Percentiles rank a stretch among this genome's conserved stretches.
Evolutionary conservation across 257 asterid species (phyloP).

Genomic region (Leonotis leonurus): DNA sequence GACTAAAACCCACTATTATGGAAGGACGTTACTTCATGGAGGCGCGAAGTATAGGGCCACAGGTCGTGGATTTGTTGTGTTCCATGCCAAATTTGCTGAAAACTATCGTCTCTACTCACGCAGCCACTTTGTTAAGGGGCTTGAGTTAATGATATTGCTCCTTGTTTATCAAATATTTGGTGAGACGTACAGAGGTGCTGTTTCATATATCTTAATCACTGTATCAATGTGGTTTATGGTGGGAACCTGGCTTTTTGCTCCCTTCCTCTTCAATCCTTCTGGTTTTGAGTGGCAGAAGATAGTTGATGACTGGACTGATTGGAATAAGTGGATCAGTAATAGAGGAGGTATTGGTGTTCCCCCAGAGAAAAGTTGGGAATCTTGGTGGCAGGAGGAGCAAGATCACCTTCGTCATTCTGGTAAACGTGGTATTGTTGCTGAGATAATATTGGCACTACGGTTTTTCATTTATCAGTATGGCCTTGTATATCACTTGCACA

Average conservation of each 20-base stretch:
- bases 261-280: slow-evolving; percentile 95
- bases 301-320: slow-evolving; percentile 96
- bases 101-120: slow-evolving; percentile 95
- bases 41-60: slow-evolving; percentile 93
- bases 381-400: slow-evolving; percentile 99
- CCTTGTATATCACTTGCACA: slow-evolving; percentile 81
- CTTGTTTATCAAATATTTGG: slow-evolving; percentile 87
- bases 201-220: slow-evolving; percentile 74
- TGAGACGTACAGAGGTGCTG: slow-evolving; percentile 53
- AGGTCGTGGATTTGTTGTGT: slow-evolving; percentile 98
- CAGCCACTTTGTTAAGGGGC: slow-evolving; percentile 94
- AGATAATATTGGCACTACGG: slow-evolving; percentile 64
- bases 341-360: slow-evolving; percentile 98
- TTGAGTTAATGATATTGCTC: slow-evolving; percentile 76
- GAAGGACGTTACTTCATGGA: slow-evolving; percentile 92
- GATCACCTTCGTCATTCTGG: slow-evolving; percentile 95
- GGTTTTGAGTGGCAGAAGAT: slow-evolving; percentile 99
- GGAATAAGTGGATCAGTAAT: slow-evolving; percentile 97
- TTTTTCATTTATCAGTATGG: slow-evolving; percentile 95
- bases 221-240: slow-evolving; percentile 98
- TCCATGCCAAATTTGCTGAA: slow-evolving; percentile 94
- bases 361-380: slow-evolving; percentile 97
- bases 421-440: slow-evolving; percentile 70
- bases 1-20: slow-evolving; percentile 85
- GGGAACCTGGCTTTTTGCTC: slow-evolving; percentile 98